Evolutionary conservation across 1,284 basidiomycete species (phyloP).

Genomic region (Leccinum griseonigrum): DNA sequence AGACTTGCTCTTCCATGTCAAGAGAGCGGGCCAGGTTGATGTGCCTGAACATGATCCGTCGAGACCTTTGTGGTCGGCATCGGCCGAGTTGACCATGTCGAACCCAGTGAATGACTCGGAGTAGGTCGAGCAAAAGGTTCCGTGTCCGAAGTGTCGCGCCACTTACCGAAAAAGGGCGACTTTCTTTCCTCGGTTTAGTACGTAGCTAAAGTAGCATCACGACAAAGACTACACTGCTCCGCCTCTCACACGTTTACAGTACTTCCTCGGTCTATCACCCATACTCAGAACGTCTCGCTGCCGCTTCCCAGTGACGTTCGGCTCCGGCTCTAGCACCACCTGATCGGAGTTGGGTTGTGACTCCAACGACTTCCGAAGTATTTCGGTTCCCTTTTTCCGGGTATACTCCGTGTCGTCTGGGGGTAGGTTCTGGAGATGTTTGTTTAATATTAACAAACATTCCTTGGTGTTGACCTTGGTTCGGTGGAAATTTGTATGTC

Average conservation of each 20-base stretch:
- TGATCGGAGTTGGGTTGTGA: not conserved
- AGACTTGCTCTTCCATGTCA: slow-evolving; percentile 46
- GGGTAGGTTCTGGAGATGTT: not conserved
- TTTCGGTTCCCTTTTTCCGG: not conserved
- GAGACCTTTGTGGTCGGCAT: too few relatives aligned
- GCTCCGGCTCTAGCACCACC: not conserved
- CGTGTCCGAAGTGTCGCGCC: too few relatives aligned
- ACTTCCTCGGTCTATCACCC: not conserved
- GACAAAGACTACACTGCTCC: not conserved
- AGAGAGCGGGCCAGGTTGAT: slow-evolving; percentile 55
- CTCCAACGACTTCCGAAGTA: not conserved
- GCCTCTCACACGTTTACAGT: not conserved
- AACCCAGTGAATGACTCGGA: too few relatives aligned
- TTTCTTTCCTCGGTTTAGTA: too few relatives aligned
- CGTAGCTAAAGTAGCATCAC: too few relatives aligned
- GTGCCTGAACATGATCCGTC: slow-evolving; percentile 51
- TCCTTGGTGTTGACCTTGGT: not conserved
- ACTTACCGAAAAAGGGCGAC: too few relatives aligned
- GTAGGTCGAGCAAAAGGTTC: too few relatives aligned
- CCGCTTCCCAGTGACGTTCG: not conserved
- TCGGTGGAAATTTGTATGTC: not conserved
- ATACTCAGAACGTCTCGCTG: not conserved
- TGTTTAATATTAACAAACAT: not conserved
- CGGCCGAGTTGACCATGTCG: too few relatives aligned
- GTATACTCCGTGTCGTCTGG: not conserved